Conservation (phyloP, 495 filamentous ascomycete species). For the Recurvomyces mirabilis region DNA sequence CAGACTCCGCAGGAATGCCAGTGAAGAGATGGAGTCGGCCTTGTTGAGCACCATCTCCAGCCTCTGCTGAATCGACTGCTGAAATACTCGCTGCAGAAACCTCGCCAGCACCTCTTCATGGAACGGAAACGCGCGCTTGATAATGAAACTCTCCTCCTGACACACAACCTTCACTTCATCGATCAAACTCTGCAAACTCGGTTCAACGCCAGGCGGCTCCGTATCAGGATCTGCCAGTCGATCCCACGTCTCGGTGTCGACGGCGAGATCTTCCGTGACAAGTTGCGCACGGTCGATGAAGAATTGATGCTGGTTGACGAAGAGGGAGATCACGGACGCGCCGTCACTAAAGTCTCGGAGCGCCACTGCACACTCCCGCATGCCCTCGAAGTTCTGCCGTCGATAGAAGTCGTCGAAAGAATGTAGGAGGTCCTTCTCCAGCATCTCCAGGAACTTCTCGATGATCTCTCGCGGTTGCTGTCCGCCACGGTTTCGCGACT, state of each 20-base stretch:
- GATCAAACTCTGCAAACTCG: slow-evolving; percentile 78
- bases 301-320: slow-evolving; percentile 98
- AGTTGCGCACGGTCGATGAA: slow-evolving; percentile 90
- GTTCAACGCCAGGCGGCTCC: slow-evolving; percentile 80
- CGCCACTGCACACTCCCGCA: slow-evolving; percentile 76
- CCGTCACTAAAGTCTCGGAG: slow-evolving; percentile 94
- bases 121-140: slow-evolving; percentile 89
- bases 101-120: slow-evolving; percentile 85
- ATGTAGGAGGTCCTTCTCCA: slow-evolving; percentile 90
- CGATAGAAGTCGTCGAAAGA: slow-evolving; percentile 96
- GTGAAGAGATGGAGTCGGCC: slow-evolving; percentile 74
- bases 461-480: slow-evolving; percentile 56
- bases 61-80: slow-evolving; percentile 92
- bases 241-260: slow-evolving; percentile 71
- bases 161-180: slow-evolving; percentile 94
- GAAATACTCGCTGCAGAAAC: slow-evolving; percentile 91
- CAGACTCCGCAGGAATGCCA: slow-evolving; percentile 83
- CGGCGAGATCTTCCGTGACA: slow-evolving; percentile 78
- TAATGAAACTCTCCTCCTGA: slow-evolving; percentile 91
- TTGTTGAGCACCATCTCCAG: slow-evolving; percentile 95
- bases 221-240: slow-evolving; percentile 87
- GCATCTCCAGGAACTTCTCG: slow-evolving; percentile 88
- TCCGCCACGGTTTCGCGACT: slow-evolving; percentile 1
- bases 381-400: slow-evolving; percentile 86
- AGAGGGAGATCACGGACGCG: slow-evolving; percentile 82